Conservation (phyloP, 139 green algal genomes). For the Desmodesmus armatus region DNA sequence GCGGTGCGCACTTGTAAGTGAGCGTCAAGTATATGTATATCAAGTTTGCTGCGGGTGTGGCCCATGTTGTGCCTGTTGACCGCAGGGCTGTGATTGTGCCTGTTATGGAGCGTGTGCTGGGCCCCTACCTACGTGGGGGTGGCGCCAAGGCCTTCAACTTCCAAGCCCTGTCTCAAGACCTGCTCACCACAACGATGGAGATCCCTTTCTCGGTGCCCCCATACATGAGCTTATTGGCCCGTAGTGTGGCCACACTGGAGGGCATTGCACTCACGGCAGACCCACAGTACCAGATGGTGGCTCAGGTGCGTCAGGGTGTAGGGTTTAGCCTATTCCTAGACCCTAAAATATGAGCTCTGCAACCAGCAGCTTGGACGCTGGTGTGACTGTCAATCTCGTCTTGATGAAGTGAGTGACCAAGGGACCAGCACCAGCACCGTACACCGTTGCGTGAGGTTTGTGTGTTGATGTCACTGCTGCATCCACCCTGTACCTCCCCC, state of each 20-base stretch:
- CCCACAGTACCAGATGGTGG: constrained; percentile 85
- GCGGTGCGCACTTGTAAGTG: no score
- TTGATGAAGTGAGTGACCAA: no score
- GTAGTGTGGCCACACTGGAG: constrained; percentile 82
- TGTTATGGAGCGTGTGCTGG: constrained; percentile 85
- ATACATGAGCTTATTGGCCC: constrained; percentile 88
- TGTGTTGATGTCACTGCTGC: no score
- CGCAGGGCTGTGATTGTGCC: constrained; percentile 69
- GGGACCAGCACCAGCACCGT: no score
- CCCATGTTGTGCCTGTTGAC: not conserved
- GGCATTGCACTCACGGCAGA: constrained; percentile 85
- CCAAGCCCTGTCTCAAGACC: constrained; percentile 69
- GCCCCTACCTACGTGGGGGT: constrained; percentile 84
- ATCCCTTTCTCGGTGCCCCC: constrained; percentile 92
- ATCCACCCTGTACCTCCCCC: no score
- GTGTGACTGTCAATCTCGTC: no score
- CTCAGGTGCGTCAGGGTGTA: constrained; percentile 52
- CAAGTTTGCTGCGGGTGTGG: not conserved
- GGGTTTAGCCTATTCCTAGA: no score
- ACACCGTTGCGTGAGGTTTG: not conserved
- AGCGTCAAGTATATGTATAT: not conserved
- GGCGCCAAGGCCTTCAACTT: constrained; percentile 86
- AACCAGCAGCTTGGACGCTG: no score
- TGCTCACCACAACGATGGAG: constrained; percentile 82
- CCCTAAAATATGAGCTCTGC: no score